Base-by-base conservation (phyloP, 305 asterid genomes). In the Plantago coronopus region DNA sequence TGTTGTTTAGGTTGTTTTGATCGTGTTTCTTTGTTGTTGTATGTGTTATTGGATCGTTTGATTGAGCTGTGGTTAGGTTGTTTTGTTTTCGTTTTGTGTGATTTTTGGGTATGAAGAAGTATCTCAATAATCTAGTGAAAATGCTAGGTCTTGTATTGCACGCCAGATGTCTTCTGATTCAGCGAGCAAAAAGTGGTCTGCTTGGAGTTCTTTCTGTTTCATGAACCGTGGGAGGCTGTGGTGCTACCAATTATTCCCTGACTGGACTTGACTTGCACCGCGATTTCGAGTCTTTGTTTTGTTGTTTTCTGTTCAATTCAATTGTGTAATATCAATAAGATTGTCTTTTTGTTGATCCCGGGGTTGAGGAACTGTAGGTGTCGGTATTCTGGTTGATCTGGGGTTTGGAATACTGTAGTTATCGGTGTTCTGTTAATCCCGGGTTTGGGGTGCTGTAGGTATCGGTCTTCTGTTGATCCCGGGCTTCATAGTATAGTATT, bases 161-260 rank as follows among this genome's bases (percentile, higher is more conserved):
- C 94, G 65, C 80, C 91, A 85, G 95, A 91, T 91, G 96, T 83
- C 98, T 86, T 74, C 82, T 91, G 98, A 76, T 69, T 88, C 84
- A 74, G 12, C 43, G 16, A 50, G 65, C 79, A 74, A 78, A 78
- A 84, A 86, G 75, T 71, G 74, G 65, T 78, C 72, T 79, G 62
- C 70, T 60, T 79, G 84, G 86, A 65, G 84, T 69, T 79, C 82
- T 67, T 79, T 84, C 69, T 75, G 85, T 79, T 84, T 83, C 80
- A 78, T 78, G 88, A 82, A 68, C 70, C 79, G 82, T 63, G 80
- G 84, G 63, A 85, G 90, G 76, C 74, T 83, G 64, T 82, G 89
- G 87, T 80, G 94, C 66, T 76, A 76, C 17, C 65, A 60, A 48
- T 65, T 84, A 67, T 86, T 88, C 63, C 81, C 96, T 31, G 83